Evolutionary conservation across 192 early-diverging fungal genomes (phyloP).

Genomic region (Coemansia sp.): DNA sequence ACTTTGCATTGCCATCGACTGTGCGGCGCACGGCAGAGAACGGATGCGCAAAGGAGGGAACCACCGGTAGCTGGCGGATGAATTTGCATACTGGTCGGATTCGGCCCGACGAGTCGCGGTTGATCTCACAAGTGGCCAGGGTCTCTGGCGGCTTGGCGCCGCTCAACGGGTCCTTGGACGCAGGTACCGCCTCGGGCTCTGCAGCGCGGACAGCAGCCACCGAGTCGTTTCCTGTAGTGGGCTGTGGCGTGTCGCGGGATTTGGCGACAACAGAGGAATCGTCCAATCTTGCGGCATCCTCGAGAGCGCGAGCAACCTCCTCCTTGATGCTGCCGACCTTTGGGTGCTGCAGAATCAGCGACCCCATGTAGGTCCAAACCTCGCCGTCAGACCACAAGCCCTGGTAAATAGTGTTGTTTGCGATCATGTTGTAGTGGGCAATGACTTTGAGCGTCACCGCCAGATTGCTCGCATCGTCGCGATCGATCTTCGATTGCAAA

Average conservation of each 20-base stretch:
- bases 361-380: slow-evolving; percentile 49
- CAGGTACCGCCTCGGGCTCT: background rate
- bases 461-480: slow-evolving; percentile 8
- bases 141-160: slow-evolving; percentile 36
- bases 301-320: slow-evolving; percentile 32
- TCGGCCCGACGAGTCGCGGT: slow-evolving; percentile 23
- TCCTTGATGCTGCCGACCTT: slow-evolving; percentile 42
- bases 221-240: background rate
- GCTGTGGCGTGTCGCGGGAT: too few relatives aligned
- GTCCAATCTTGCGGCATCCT: slow-evolving; percentile 24
- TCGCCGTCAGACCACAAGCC: slow-evolving; percentile 52
- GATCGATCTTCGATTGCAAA: slow-evolving; percentile 33
- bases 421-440: slow-evolving; percentile 51
- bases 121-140: slow-evolving; percentile 45
- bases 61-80: slow-evolving; percentile 41
- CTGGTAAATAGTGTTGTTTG: slow-evolving; percentile 53
- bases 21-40: slow-evolving; percentile 45
- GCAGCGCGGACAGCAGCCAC: background rate
- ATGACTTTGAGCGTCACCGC: slow-evolving; percentile 42
- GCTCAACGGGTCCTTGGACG: slow-evolving; percentile 20
- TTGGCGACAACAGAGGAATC: too few relatives aligned
- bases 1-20: slow-evolving; percentile 18
- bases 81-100: slow-evolving; percentile 47
- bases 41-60: slow-evolving; percentile 31
- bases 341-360: slow-evolving; percentile 46